Percentiles rank a stretch among this genome's conserved stretches.
These are phyloP conservation scores for Calcarisporium arbuscula DNA, from an alignment of 2,329 filamentous ascomycete species.

Conservation along the genomic window DNA sequence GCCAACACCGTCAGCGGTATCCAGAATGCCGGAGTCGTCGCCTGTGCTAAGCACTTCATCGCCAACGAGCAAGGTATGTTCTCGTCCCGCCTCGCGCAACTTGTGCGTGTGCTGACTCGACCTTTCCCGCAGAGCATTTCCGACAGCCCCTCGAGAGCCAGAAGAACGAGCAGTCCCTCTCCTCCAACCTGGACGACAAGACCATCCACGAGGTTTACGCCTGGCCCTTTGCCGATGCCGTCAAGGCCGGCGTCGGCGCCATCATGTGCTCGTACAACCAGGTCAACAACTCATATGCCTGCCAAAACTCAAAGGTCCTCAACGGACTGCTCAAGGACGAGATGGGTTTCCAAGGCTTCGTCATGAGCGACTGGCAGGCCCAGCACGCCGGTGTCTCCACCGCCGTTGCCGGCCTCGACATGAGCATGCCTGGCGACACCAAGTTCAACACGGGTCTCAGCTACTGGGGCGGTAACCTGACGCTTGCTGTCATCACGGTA, in stretches of 20 bases:
- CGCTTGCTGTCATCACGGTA: slow-evolving; percentile 80
- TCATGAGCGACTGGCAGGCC: slow-evolving; percentile 76
- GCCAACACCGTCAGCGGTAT: slow-evolving; percentile 72
- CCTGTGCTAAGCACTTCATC: slow-evolving; percentile 73
- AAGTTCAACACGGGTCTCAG: slow-evolving; percentile 64
- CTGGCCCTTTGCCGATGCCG: slow-evolving; percentile 72
- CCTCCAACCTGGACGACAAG: slow-evolving; percentile 63
- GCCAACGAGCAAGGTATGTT: slow-evolving; percentile 61
- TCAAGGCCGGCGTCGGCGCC: slow-evolving; percentile 58
- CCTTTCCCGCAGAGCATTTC: slow-evolving; percentile 53
- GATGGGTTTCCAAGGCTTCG: slow-evolving; percentile 73
- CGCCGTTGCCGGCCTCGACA: slow-evolving; percentile 70
- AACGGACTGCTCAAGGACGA: slow-evolving; percentile 75
- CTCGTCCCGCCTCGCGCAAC: too few species aligned
- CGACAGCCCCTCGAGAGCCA: slow-evolving; percentile 54
- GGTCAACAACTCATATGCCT: slow-evolving; percentile 73
- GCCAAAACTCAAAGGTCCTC: slow-evolving; percentile 70
- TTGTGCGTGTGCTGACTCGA: too few species aligned
- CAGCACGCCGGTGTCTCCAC: slow-evolving; percentile 63
- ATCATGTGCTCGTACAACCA: slow-evolving; percentile 69
- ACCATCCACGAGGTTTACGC: slow-evolving; percentile 70
- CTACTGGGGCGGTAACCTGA: slow-evolving; percentile 84
- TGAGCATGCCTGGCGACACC: slow-evolving; percentile 86
- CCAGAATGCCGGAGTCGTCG: slow-evolving; percentile 74
- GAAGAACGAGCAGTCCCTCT: slow-evolving; percentile 44